Evolutionary conservation across 768 basidiomycete species (phyloP).

Genomic region (Austroboletus eburneus): DNA sequence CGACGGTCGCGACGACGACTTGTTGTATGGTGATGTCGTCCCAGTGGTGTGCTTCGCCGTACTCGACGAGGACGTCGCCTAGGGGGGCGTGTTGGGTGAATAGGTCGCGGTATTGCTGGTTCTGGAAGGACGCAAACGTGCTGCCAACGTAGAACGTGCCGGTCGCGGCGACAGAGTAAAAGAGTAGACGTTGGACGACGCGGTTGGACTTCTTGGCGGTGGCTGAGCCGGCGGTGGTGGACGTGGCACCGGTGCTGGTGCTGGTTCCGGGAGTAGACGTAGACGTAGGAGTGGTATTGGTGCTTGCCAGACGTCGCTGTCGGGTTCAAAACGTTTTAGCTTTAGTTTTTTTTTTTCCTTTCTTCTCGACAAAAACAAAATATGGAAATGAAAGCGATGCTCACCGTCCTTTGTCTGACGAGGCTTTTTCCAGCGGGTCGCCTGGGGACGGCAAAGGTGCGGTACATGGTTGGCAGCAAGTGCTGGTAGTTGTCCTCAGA

Average conservation of each 20-base stretch:
- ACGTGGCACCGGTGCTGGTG: not conserved
- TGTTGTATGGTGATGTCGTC: slow-evolving; percentile 66
- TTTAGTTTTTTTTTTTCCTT: not conserved
- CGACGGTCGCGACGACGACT: slow-evolving; percentile 50
- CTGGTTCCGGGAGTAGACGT: not conserved
- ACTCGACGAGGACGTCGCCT: slow-evolving; percentile 73
- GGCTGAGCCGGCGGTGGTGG: slow-evolving; percentile 19
- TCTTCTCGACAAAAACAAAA: too few relatives aligned
- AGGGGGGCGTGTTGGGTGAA: slow-evolving; percentile 80
- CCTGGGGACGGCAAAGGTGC: slow-evolving; percentile 54
- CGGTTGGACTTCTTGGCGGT: slow-evolving; percentile 50
- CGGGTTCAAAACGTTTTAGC: too few relatives aligned
- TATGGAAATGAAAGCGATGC: not conserved
- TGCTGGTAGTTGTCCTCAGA: not conserved
- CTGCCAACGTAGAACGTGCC: slow-evolving; percentile 82
- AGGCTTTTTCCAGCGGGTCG: slow-evolving; percentile 44
- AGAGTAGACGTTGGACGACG: slow-evolving; percentile 55
- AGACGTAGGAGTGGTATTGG: slow-evolving; percentile 41
- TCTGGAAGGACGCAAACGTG: slow-evolving; percentile 72
- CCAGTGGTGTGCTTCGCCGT: slow-evolving; percentile 76
- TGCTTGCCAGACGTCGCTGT: slow-evolving; percentile 53
- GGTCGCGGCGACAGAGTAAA: slow-evolving; percentile 63
- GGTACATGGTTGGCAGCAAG: slow-evolving; percentile 37
- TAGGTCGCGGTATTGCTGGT: slow-evolving; percentile 78
- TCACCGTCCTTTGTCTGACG: slow-evolving; percentile 57